Evolutionary conservation across 148 eudicot species (phyloP).

Genomic region (Rhododendron griersonianum): DNA sequence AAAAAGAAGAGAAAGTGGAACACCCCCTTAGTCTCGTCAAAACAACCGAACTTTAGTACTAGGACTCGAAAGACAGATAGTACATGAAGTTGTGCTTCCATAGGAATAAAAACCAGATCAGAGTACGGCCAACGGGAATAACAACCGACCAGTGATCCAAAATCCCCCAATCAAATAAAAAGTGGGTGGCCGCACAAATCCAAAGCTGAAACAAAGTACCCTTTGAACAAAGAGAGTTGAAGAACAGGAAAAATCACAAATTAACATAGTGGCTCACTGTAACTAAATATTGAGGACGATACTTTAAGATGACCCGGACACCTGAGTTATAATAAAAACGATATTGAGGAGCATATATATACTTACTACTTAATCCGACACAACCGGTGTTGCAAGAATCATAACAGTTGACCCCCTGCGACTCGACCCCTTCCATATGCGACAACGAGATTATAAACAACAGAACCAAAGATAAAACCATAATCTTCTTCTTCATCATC

Average conservation of each 20-base stretch:
- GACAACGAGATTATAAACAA: neutral
- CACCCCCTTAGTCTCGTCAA: too few species aligned
- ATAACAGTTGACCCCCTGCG: neutral
- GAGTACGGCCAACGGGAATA: neutral
- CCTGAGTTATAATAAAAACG: too few species aligned
- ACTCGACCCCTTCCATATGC: neutral
- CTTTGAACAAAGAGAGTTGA: neutral
- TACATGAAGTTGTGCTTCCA: neutral
- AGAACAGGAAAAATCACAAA: too few species aligned
- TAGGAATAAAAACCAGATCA: neutral
- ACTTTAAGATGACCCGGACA: too few species aligned
- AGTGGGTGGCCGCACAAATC: neutral
- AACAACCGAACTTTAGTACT: too few species aligned
- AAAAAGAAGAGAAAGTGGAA: too few species aligned
- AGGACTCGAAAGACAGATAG: too few species aligned
- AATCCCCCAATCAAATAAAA: neutral
- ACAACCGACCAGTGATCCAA: neutral
- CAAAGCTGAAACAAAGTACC: neutral
- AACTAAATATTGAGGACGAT: too few species aligned
- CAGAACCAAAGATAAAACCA: slow-evolving; percentile 8
- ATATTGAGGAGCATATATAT: neutral
- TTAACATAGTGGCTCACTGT: too few species aligned
- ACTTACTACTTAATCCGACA: neutral
- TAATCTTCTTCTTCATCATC: slow-evolving; percentile 8
- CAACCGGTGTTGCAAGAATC: slow-evolving; percentile 12